Evolutionary conservation across 2,329 filamentous ascomycete species (phyloP).

Genomic region (Alternaria angustiovoidea): DNA sequence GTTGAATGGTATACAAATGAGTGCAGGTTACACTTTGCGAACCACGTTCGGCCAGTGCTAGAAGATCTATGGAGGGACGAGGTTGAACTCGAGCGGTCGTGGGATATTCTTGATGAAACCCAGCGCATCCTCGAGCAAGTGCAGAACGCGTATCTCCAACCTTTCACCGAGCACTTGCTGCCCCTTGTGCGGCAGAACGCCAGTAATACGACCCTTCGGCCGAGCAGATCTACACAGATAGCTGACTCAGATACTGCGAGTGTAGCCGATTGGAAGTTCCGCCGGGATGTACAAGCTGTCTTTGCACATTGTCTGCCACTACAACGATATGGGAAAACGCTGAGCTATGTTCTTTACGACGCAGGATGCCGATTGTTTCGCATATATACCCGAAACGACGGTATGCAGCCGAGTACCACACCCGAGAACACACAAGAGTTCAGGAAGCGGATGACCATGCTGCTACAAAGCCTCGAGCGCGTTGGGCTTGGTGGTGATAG

Average conservation of each 20-base stretch:
- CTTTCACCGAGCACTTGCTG: conserved; percentile 46
- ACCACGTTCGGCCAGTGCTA: conserved; percentile 38
- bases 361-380: conserved; percentile 60
- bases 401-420: conserved; percentile 23
- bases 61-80: conserved; percentile 41
- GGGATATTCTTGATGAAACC: conserved; percentile 47
- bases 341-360: conserved; percentile 64
- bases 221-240: conserved; percentile 51
- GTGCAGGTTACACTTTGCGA: conserved; percentile 53
- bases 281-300: conserved; percentile 69
- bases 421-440: conserved; percentile 43
- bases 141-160: conserved; percentile 49
- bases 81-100: conserved; percentile 36
- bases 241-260: conserved; percentile 26
- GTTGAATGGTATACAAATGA: conserved; percentile 58
- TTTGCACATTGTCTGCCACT: conserved; percentile 68
- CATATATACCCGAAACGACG: conserved; percentile 41
- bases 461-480: conserved; percentile 67
- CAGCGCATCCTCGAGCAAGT: conserved; percentile 47
- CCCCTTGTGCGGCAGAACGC: conserved; percentile 38
- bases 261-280: conserved; percentile 58
- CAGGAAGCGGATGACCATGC: conserved; percentile 61
- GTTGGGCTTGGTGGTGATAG: conserved; percentile 74
- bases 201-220: conserved; percentile 36
- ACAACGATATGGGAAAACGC: conserved; percentile 60